These are phyloP conservation scores for Cladosporium velox DNA, from an alignment of 2,329 filamentous ascomycete genomes.

Conservation along the genomic window DNA sequence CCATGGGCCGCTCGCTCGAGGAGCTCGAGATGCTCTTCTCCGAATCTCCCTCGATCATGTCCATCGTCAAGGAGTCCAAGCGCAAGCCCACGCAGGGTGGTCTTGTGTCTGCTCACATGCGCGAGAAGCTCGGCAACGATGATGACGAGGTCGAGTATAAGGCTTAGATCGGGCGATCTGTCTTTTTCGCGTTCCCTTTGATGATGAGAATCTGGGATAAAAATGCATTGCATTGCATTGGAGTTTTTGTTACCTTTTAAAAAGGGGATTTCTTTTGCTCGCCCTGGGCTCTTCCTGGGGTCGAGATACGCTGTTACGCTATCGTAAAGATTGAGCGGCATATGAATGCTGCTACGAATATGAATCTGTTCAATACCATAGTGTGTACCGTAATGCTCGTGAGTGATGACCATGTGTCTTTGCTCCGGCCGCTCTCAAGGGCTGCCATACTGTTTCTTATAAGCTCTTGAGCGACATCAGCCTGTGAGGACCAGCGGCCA, in stretches of 20 bases:
- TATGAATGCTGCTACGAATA: constrained; percentile 1
- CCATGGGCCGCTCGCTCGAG: constrained; percentile 42
- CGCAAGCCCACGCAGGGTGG: constrained; percentile 19
- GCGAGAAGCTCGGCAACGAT: constrained; percentile 17
- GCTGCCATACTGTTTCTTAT: background rate
- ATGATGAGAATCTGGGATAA: background rate
- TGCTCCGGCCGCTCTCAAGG: background rate
- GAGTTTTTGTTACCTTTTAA: constrained; percentile 1
- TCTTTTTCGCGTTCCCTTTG: background rate
- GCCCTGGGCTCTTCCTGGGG: background rate
- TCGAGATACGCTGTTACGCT: constrained; percentile 7
- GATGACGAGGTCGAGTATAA: constrained; percentile 20
- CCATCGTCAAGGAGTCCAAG: constrained; percentile 20
- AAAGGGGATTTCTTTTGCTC: background rate
- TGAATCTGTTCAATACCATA: background rate
- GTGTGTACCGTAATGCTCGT: background rate
- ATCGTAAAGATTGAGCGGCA: background rate
- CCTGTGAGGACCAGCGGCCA: background rate
- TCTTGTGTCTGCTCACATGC: constrained; percentile 17
- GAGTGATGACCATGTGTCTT: background rate
- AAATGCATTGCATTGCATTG: constrained; percentile 4
- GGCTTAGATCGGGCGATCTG: background rate
- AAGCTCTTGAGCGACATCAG: background rate
- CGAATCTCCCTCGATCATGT: constrained; percentile 11
- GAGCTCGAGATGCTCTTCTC: constrained; percentile 44